phyloP scores from a whole-genome alignment of 1,139 yeast genomes.

The Saccharomycopsis hybrid region DNA sequence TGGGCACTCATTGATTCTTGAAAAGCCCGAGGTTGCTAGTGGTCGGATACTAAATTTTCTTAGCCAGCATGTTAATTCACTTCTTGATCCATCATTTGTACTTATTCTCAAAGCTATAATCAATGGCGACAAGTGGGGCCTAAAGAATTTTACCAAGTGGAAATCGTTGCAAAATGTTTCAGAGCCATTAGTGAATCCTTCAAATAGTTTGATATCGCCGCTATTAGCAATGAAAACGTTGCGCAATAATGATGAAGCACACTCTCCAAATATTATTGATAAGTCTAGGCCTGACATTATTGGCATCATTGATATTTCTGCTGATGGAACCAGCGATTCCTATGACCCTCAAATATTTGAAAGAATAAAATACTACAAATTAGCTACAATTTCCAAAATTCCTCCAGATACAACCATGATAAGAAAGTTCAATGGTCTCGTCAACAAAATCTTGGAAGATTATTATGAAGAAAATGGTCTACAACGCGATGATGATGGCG shows the following conservation, averaged over 20 bases:
- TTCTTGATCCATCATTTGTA: conserved; percentile 60
- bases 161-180: conserved; percentile 47
- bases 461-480: conserved; percentile 19
- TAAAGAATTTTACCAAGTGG: conserved; percentile 74
- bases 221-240: conserved; percentile 71
- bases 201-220: conserved; percentile 40
- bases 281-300: conserved; percentile 40
- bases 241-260: conserved; percentile 55
- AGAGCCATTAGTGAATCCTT: conserved; percentile 30
- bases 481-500: not conserved
- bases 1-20: conserved; percentile 62
- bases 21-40: conserved; percentile 58
- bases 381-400: conserved; percentile 73
- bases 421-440: conserved; percentile 46
- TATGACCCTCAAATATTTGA: conserved; percentile 56
- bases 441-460: conserved; percentile 41
- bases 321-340: conserved; percentile 56
- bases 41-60: conserved; percentile 59
- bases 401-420: conserved; percentile 65
- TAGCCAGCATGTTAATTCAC: conserved; percentile 34
- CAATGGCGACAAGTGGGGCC: conserved; percentile 70
- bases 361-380: conserved; percentile 54
- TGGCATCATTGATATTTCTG: conserved; percentile 66
- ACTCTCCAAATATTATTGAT: conserved; percentile 55
- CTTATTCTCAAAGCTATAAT: conserved; percentile 53